Evolutionary conservation across 441 rosid genomes (phyloP), one percentile per base, ranked within the genome.

Genomic region (Raphanus hybrid): DNA sequence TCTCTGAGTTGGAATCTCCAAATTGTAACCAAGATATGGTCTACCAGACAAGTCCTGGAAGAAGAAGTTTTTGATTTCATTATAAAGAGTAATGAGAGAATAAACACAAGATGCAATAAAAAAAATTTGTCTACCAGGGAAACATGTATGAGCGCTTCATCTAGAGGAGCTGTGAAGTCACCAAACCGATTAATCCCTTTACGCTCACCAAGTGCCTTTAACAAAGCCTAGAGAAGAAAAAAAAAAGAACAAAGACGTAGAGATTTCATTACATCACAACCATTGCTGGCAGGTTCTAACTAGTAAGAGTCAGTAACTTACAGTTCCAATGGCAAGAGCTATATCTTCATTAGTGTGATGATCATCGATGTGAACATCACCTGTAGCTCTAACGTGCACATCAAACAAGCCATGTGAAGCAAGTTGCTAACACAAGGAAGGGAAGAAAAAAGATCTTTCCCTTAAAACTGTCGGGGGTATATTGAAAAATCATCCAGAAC

Each of bases 311-410:
- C 12, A 6, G 3, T 18, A 57, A 50, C 58, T 58, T 58, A 90
- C 95, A 18, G 98, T 90, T 84, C 99, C 98, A 80, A 93, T 83
- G 81, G 98, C 96, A 78, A 96, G 98, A 10, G 93, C 92, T 83
- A 91, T 89, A 80, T 93, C 99, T 87, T 96, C 97, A 68, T 92
- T 96, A 0, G 88, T 89, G 74, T 96, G 99, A 81, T 93, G 99
- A 81, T 96, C 97, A 64, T 93, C 99, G 23, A 96, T 93, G 81
- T 90, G 98, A 86, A 84, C 74, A 73, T 93, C 98, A 37, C 99
- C 97, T 6, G 91, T 90, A 43, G 94, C 98, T 86, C 82, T 89
- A 37, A 89, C 96, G 57, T 91, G 92, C 29, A 93, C 91, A 78
- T 96, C 95, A 6, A 96, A 87, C 74, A 96, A 80, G 15, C 98